A percentile compares a stretch with the other conserved stretches of the same genome.
phyloP scores from a whole-genome alignment of 2,329 filamentous ascomycete species.

The Fusarium paranaense region DNA sequence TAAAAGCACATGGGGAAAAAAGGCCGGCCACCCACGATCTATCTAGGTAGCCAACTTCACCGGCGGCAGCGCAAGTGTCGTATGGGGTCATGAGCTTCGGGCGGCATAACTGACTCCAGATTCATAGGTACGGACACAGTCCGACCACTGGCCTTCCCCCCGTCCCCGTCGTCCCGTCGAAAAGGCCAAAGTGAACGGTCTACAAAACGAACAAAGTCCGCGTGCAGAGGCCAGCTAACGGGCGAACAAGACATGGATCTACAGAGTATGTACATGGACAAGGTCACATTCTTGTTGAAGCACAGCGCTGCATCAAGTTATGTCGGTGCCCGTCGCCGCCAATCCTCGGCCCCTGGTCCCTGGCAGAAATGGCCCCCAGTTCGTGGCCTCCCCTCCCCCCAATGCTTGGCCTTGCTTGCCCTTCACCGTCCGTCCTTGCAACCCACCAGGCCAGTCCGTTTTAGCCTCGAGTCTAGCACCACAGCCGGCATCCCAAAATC shows the following conservation, averaged over 20 bases:
- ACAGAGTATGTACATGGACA: conserved; percentile 13
- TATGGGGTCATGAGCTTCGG: conserved; percentile 1
- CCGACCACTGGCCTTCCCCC: not conserved
- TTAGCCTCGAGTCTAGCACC: conserved; percentile 17
- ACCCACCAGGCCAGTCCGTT: conserved; percentile 21
- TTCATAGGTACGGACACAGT: conserved; percentile 8
- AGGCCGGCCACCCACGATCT: conserved; percentile 9
- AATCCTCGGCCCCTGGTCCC: conserved; percentile 36
- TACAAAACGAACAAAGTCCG: conserved; percentile 7
- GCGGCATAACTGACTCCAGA: conserved; percentile 21
- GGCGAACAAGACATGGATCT: conserved; percentile 16
- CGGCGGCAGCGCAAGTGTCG: conserved; percentile 11
- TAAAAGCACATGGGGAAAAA: not conserved
- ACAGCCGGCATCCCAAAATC: conserved; percentile 30
- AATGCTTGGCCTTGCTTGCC: not conserved
- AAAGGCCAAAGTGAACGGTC: not conserved
- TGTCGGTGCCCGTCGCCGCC: conserved; percentile 37
- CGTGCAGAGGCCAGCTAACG: conserved; percentile 1
- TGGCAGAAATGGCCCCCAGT: conserved; percentile 16
- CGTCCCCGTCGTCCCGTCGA: not conserved
- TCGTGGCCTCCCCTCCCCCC: conserved; percentile 13
- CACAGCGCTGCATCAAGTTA: conserved; percentile 38
- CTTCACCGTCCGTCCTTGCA: conserved; percentile 20
- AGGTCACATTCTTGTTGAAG: conserved; percentile 24
- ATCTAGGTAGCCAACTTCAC: conserved; percentile 17